These are phyloP conservation scores for Phytophthora tubulina DNA, from an alignment of 352 stramenopile species.

Conservation along the genomic window DNA sequence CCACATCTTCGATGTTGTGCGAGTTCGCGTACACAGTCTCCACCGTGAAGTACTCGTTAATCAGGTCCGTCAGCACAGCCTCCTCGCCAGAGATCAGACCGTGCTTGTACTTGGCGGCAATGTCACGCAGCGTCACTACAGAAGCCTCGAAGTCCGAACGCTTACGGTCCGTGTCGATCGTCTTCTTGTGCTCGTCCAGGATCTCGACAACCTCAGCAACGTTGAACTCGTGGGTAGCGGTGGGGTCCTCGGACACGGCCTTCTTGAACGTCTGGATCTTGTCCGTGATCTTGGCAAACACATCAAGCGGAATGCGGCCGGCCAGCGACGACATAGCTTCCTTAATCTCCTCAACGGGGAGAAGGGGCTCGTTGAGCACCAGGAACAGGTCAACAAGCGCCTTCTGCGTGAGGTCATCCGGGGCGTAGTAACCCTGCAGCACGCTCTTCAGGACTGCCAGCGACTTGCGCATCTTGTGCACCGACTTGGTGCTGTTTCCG, in stretches of 20 bases:
- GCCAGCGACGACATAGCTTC: conserved; percentile 97
- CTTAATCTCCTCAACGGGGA: conserved; percentile 96
- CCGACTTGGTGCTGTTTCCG: conserved; percentile 55
- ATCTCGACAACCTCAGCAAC: conserved; percentile 62
- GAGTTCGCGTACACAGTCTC: conserved; percentile 80
- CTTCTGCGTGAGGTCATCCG: conserved; percentile 82
- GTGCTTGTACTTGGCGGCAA: conserved; percentile 80
- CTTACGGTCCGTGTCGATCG: conserved; percentile 62
- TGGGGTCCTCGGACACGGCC: conserved; percentile 42
- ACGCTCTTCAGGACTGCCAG: conserved; percentile 92
- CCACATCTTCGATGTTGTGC: conserved; percentile 86
- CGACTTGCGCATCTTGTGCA: conserved; percentile 80
- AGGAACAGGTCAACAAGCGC: conserved; percentile 91
- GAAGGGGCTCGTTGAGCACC: conserved; percentile 69
- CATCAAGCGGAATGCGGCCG: conserved; percentile 94
- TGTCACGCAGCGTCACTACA: conserved; percentile 76
- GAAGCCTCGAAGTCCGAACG: conserved; percentile 75
- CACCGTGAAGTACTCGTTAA: conserved; percentile 85
- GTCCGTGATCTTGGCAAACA: conserved; percentile 93
- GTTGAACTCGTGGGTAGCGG: conserved; percentile 56
- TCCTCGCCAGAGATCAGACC: conserved; percentile 78
- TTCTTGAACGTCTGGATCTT: conserved; percentile 82
- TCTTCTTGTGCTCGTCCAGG: conserved; percentile 74
- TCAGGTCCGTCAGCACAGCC: conserved; percentile 71
- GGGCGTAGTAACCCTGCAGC: conserved; percentile 94